Evolutionary conservation across 805 yeast genomes (phyloP).

Genomic region (Cyberlindnera mycetangii): DNA sequence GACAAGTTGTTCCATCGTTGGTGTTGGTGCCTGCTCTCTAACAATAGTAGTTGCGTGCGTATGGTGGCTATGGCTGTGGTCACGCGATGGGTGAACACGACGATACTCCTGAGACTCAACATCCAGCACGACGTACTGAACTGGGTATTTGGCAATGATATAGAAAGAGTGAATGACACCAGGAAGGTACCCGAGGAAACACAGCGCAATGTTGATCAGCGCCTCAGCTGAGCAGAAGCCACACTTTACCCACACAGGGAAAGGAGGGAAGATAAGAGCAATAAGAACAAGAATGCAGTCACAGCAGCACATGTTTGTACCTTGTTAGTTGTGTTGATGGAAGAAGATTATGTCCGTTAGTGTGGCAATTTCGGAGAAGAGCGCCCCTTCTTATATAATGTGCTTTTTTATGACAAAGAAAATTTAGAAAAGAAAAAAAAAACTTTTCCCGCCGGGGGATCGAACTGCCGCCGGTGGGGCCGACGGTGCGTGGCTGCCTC

Average conservation of each 20-base stretch:
- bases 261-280: constrained; percentile 73
- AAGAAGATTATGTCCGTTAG: background rate
- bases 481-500: background rate
- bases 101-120: constrained; percentile 26
- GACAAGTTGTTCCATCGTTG: constrained; percentile 11
- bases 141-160: constrained; percentile 71
- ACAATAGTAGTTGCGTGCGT: constrained; percentile 4
- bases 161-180: constrained; percentile 78
- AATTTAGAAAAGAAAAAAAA: background rate
- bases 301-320: constrained; percentile 20
- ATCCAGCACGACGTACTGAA: constrained; percentile 30
- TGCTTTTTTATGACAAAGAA: background rate
- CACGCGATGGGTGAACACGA: constrained; percentile 5
- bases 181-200: constrained; percentile 70
- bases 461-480: background rate
- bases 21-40: constrained; percentile 15
- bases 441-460: background rate
- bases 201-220: constrained; percentile 66
- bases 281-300: constrained; percentile 68
- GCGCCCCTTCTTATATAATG: background rate
- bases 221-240: constrained; percentile 72
- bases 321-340: background rate
- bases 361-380: background rate
- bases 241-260: constrained; percentile 71
- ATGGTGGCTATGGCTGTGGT: background rate